phyloP scores from a whole-genome alignment of 306 rosid species.

The Vigna mungo region DNA sequence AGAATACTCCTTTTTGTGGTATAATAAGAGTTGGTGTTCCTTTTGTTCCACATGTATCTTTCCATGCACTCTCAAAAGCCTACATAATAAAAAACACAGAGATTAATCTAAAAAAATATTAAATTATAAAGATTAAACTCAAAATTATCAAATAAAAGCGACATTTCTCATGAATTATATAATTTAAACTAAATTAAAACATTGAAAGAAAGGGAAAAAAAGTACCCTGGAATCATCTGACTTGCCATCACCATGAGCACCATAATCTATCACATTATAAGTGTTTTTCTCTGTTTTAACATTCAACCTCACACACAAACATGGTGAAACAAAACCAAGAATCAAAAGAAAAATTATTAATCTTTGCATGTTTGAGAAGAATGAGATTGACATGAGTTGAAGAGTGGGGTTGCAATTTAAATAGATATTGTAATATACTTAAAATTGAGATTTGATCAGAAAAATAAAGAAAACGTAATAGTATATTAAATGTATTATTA shows the following conservation, averaged over 20 bases:
- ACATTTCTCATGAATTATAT: no score
- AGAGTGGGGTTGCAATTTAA: no score
- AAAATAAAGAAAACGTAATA: no score
- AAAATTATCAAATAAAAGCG: background rate
- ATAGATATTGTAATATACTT: no score
- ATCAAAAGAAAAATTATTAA: slow-evolving; percentile 22
- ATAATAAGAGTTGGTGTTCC: slow-evolving; percentile 37
- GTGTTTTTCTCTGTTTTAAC: background rate
- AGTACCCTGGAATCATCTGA: slow-evolving; percentile 38
- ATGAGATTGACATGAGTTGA: background rate
- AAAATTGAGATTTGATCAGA: no score
- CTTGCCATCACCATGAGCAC: slow-evolving; percentile 42
- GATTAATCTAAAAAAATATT: no score
- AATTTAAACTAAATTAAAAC: no score
- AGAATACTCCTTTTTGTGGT: slow-evolving; percentile 4
- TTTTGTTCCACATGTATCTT: slow-evolving; percentile 2
- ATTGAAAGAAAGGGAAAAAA: no score
- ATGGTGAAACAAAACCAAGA: slow-evolving; percentile 35
- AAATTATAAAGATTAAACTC: no score
- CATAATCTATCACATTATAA: slow-evolving; percentile 36
- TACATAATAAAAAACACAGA: slow-evolving; percentile 1
- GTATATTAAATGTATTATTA: no score
- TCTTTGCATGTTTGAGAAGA: slow-evolving; percentile 17
- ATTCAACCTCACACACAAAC: slow-evolving; percentile 1
- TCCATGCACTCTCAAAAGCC: slow-evolving; percentile 46